phyloP scores from a whole-genome alignment of 495 filamentous ascomycete genomes.

The Podospora appendiculata region DNA sequence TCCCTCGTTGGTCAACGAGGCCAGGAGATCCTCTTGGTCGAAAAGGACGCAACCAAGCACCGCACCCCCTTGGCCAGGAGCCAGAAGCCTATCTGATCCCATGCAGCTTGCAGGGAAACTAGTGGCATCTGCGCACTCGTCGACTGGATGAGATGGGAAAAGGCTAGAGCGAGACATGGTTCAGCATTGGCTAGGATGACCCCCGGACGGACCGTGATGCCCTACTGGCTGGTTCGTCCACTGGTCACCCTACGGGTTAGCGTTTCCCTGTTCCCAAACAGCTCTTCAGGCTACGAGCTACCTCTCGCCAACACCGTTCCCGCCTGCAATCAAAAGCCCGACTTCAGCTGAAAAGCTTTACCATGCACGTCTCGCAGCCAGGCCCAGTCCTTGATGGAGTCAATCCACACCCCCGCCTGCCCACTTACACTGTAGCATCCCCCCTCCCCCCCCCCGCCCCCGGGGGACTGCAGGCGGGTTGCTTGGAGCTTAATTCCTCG shows the following conservation, averaged over 20 bases:
- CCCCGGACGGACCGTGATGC: constrained; percentile 4
- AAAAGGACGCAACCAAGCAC: background rate
- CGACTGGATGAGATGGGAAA: constrained; percentile 9
- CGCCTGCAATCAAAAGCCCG: constrained; percentile 14
- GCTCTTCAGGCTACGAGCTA: background rate
- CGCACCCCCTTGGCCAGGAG: background rate
- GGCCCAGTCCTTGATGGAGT: no score
- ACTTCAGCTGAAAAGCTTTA: constrained; percentile 11
- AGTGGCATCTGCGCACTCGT: constrained; percentile 12
- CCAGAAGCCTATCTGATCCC: constrained; percentile 7
- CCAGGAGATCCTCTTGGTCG: background rate
- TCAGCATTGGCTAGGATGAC: constrained; percentile 1
- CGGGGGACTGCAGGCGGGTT: no score
- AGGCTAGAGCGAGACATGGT: constrained; percentile 17
- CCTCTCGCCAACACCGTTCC: constrained; percentile 4
- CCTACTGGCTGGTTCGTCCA: constrained; percentile 1
- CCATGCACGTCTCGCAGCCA: constrained; percentile 1
- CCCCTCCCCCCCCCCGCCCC: no score
- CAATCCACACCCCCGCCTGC: no score
- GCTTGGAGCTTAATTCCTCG: no score
- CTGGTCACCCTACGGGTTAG: constrained; percentile 11
- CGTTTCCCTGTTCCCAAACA: background rate
- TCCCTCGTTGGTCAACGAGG: background rate
- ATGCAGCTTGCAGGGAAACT: constrained; percentile 21
- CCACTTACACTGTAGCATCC: no score